phyloP scores from a whole-genome alignment of 768 basidiomycete genomes.

The Nidularia sp. region DNA sequence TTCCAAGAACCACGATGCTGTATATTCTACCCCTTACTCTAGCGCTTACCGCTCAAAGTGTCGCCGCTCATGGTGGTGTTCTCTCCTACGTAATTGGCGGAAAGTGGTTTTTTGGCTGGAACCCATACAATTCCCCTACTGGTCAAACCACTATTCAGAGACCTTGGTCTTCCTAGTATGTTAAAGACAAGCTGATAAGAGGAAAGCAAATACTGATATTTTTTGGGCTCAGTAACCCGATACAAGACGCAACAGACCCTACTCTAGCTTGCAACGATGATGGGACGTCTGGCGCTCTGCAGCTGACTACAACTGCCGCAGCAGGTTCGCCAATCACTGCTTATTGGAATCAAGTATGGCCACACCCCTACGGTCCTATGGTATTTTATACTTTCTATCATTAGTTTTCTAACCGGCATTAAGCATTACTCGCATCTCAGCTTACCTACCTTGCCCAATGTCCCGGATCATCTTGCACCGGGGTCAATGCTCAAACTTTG shows the following conservation, averaged over 20 bases:
- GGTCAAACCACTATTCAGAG: slow-evolving; percentile 41
- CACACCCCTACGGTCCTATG: slow-evolving; percentile 39
- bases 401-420: not conserved
- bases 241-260: slow-evolving; percentile 29
- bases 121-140: slow-evolving; percentile 35
- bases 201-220: not conserved
- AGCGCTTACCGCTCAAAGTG: slow-evolving; percentile 20
- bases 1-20: too few relatives aligned
- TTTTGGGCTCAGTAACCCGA: slow-evolving; percentile 29
- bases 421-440: slow-evolving; percentile 13
- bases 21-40: slow-evolving; percentile 20
- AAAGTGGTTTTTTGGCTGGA: slow-evolving; percentile 37
- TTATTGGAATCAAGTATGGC: slow-evolving; percentile 42
- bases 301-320: slow-evolving; percentile 34
- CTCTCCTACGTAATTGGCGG: slow-evolving; percentile 33
- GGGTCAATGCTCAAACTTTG: slow-evolving; percentile 28
- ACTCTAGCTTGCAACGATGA: slow-evolving; percentile 43
- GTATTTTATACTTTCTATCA: slow-evolving; percentile 12
- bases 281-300: slow-evolving; percentile 30
- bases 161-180: slow-evolving; percentile 41
- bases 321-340: slow-evolving; percentile 38
- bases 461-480: slow-evolving; percentile 35
- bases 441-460: slow-evolving; percentile 43
- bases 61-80: slow-evolving; percentile 40
- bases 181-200: not conserved